phyloP scores from a whole-genome alignment of 805 yeast species.

The Candida hungchunana region DNA sequence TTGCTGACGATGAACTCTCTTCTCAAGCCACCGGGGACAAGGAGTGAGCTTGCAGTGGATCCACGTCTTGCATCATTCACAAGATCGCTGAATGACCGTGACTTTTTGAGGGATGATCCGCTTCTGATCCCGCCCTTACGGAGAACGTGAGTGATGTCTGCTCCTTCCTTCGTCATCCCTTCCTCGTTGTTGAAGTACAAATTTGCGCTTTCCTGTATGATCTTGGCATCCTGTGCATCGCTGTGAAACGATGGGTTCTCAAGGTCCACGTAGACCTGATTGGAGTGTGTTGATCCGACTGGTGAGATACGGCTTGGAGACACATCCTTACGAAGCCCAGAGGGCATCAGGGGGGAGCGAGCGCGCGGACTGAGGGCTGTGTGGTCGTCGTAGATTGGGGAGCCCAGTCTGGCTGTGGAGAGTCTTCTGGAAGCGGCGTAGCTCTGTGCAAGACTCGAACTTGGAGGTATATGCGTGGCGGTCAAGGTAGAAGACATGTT shows the following conservation, averaged over 20 bases:
- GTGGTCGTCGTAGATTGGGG: slow-evolving; percentile 12
- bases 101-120: slow-evolving; percentile 13
- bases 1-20: slow-evolving; percentile 56
- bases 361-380: slow-evolving; percentile 5
- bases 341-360: slow-evolving; percentile 3
- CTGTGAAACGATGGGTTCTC: slow-evolving; percentile 18
- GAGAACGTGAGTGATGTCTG: slow-evolving; percentile 24
- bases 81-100: slow-evolving; percentile 20
- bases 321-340: slow-evolving; percentile 5
- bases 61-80: slow-evolving; percentile 40
- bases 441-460: slow-evolving; percentile 5
- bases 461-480: slow-evolving; percentile 5
- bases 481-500: slow-evolving; percentile 3
- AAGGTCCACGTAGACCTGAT: slow-evolving; percentile 16
- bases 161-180: slow-evolving; percentile 21
- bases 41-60: slow-evolving; percentile 61
- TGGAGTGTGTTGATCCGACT: slow-evolving; percentile 9
- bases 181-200: slow-evolving; percentile 18
- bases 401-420: slow-evolving; percentile 18
- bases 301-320: no score
- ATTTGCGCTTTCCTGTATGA: slow-evolving; percentile 13
- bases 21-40: slow-evolving; percentile 82
- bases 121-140: slow-evolving; percentile 13
- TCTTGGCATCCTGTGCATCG: slow-evolving; percentile 9
- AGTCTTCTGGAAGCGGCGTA: slow-evolving; percentile 16